A percentile compares a stretch with the other conserved stretches of the same genome.
Evolutionary conservation across 116 monocot species (phyloP).

Genomic region (Dioscorea cayenensis): DNA sequence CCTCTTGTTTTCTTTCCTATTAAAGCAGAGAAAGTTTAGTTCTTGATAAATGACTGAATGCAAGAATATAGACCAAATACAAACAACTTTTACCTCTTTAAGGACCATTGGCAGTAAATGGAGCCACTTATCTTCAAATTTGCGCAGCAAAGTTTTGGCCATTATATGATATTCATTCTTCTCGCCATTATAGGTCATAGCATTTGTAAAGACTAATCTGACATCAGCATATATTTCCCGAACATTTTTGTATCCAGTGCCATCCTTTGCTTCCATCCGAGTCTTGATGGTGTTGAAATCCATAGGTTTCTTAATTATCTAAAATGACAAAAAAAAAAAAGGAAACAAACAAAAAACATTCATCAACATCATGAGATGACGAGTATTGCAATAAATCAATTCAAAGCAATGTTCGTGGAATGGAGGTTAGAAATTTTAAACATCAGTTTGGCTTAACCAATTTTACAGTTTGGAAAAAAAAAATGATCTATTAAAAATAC

Average conservation of each 20-base stretch:
- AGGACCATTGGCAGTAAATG: constrained; percentile 73
- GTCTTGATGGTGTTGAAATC: constrained; percentile 74
- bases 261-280: constrained; percentile 78
- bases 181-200: constrained; percentile 88
- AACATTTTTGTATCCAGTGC: constrained; percentile 71
- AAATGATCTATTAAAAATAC: too few species aligned
- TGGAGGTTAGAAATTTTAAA: too few species aligned
- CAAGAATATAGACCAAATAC: not conserved
- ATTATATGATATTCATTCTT: constrained; percentile 61
- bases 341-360: not conserved
- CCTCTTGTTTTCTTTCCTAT: constrained; percentile 78
- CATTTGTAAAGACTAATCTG: constrained; percentile 82
- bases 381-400: not conserved
- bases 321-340: constrained; percentile 4
- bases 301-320: constrained; percentile 94
- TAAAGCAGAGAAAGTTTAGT: not conserved
- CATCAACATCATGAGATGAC: not conserved
- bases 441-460: too few species aligned
- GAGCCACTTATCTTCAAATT: constrained; percentile 90
- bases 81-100: constrained; percentile 54
- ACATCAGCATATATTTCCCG: constrained; percentile 93
- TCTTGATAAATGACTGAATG: not conserved
- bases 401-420: too few species aligned
- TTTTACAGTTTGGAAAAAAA: too few species aligned
- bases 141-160: constrained; percentile 71